These are phyloP conservation scores for Hamamelis virginiana DNA, from an alignment of 164 flowering plant species.

Conservation along the genomic window DNA sequence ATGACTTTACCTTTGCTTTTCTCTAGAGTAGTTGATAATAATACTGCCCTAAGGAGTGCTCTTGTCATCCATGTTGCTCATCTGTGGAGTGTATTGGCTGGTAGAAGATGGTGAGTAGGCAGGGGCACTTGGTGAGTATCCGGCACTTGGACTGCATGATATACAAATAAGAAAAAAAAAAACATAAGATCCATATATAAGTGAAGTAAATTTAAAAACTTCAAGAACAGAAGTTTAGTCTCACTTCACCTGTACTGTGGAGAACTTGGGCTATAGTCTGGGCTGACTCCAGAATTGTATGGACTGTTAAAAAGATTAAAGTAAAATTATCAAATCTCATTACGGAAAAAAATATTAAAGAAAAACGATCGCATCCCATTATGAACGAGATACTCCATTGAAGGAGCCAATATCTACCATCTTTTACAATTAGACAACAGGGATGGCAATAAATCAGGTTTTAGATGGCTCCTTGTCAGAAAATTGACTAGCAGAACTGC, in stretches of 20 bases:
- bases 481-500: too few relatives aligned
- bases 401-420: too few relatives aligned
- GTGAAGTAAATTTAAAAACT: not conserved
- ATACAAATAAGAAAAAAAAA: not conserved
- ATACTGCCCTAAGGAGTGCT: not conserved
- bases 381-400: too few relatives aligned
- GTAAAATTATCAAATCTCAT: too few relatives aligned
- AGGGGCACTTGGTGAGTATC: conserved; percentile 95
- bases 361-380: too few relatives aligned
- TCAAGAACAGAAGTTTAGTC: not conserved
- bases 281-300: conserved; percentile 61
- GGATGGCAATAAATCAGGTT: too few relatives aligned
- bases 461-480: too few relatives aligned
- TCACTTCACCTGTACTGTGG: conserved; percentile 73
- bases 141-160: conserved; percentile 78
- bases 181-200: not conserved
- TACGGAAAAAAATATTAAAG: not conserved
- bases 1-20: too few relatives aligned
- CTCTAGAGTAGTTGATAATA: not conserved
- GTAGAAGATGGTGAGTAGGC: conserved; percentile 95
- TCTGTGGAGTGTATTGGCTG: conserved; percentile 79
- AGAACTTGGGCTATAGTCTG: conserved; percentile 92
- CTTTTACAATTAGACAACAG: too few relatives aligned
- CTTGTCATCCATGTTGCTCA: conserved; percentile 52
- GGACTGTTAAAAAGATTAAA: conserved; percentile 63